Conservation (phyloP, 371 early-diverging fungal species). For the Blakeslea trispora region DNA sequence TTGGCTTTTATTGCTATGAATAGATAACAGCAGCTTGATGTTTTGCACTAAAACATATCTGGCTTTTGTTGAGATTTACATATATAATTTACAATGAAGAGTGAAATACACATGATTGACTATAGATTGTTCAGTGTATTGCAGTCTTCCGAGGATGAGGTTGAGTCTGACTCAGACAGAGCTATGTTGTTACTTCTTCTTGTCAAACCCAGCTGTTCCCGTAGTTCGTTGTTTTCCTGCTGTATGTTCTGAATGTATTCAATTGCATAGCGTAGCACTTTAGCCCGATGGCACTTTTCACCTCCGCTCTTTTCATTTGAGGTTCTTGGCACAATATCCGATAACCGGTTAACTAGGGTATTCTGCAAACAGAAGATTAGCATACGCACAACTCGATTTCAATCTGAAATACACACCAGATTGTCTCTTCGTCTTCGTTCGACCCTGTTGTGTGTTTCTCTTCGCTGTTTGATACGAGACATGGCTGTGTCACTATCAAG, state of each 20-base stretch:
- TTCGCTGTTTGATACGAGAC: conserved; percentile 26
- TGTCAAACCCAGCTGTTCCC: conserved; percentile 19
- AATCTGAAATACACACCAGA: conserved; percentile 9
- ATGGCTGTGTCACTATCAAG: conserved; percentile 29
- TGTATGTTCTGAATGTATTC: conserved; percentile 25
- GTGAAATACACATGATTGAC: neutral
- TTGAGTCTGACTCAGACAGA: neutral
- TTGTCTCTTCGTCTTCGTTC: conserved; percentile 29
- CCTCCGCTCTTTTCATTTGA: conserved; percentile 17
- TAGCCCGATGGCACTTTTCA: conserved; percentile 31
- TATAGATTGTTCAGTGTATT: neutral
- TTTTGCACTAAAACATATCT: too few relatives aligned
- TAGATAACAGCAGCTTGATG: too few relatives aligned
- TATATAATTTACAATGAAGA: neutral
- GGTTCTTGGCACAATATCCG: conserved; percentile 23
- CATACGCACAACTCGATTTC: neutral
- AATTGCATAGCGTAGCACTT: conserved; percentile 27
- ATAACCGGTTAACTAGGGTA: conserved; percentile 22
- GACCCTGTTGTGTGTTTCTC: conserved; percentile 28
- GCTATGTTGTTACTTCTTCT: neutral
- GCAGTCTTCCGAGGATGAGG: conserved; percentile 12
- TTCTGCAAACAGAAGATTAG: conserved; percentile 10
- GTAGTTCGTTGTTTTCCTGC: conserved; percentile 22
- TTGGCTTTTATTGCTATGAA: too few relatives aligned
- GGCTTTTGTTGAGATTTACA: neutral